A percentile compares a stretch with the other conserved stretches of the same genome.
Conservation (phyloP, 2,329 filamentous ascomycete species). For the Xylariomycetidae sp. region DNA sequence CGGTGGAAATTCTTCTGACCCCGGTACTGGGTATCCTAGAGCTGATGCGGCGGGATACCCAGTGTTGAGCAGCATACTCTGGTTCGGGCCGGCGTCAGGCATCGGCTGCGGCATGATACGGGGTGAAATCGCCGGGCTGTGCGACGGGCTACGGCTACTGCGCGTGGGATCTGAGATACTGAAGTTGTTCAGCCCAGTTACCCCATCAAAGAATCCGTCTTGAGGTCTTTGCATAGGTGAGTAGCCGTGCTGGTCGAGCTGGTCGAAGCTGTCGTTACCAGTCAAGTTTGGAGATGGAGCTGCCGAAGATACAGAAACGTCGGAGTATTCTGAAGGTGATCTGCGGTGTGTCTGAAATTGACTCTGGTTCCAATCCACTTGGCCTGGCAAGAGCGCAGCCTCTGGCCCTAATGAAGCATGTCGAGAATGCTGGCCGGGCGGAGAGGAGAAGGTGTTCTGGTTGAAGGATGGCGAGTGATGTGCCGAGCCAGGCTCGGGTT, state of each 20-base stretch:
- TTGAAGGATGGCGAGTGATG: slow-evolving; percentile 55
- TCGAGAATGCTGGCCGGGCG: slow-evolving; percentile 45
- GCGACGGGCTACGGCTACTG: slow-evolving; percentile 75
- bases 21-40: slow-evolving; percentile 36
- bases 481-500: slow-evolving; percentile 45
- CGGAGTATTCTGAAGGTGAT: slow-evolving; percentile 85
- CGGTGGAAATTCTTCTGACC: slow-evolving; percentile 49
- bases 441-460: slow-evolving; percentile 51
- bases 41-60: slow-evolving; percentile 37
- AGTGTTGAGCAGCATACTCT: slow-evolving; percentile 39
- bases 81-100: slow-evolving; percentile 46
- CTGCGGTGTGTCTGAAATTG: slow-evolving; percentile 80
- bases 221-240: slow-evolving; percentile 77
- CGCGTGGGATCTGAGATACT: slow-evolving; percentile 68
- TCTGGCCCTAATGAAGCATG: slow-evolving; percentile 54
- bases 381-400: slow-evolving; percentile 50
- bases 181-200: slow-evolving; percentile 73
- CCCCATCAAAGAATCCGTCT: slow-evolving; percentile 73
- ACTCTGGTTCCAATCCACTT: slow-evolving; percentile 50
- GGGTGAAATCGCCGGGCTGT: slow-evolving; percentile 64
- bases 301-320: slow-evolving; percentile 82
- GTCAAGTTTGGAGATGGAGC: slow-evolving; percentile 78
- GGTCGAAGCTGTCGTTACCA: slow-evolving; percentile 75
- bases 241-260: slow-evolving; percentile 61
- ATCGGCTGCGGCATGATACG: slow-evolving; percentile 54